Base-by-base conservation (phyloP, 139 green algal genomes). In the Micractinium sp. region DNA sequence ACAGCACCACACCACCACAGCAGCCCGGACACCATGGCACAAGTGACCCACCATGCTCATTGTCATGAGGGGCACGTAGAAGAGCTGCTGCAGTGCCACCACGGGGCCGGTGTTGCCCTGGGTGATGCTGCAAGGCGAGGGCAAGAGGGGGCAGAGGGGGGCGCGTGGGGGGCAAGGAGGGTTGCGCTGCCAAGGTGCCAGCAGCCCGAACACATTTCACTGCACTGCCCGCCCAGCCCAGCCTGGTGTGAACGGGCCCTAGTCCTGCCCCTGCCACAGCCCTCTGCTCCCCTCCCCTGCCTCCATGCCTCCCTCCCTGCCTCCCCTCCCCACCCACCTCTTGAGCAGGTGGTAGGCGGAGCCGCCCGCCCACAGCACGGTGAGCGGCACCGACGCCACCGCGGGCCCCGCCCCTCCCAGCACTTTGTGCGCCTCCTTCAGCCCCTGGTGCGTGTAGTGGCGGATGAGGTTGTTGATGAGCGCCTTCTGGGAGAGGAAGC, bases 401-500 rank as follows among this genome's bases (percentile, higher is more conserved):
- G 94, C 95, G 53, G 95, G 96, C 0, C 96, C 96, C 0, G 95
- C 93, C 53, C 95, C 96, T 29, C 94, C 95, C 60, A 98, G 92
- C 39, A 98, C 91, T 90, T 97, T 97, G 89, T 96, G 93, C 13
- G 93, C 91, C 83, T 97, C 93, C 47, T 92, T 93, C 16, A 97
- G 90, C 13, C 73, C 92, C 23, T 94, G 90, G 75, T 91, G 90
- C 23, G 81, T 90, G 94, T 98, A 98, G 91, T 98, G 95, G 7
- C 96, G 92, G 7, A 73, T 83, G 23, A 98, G 90, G 76, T 92
- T 91, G 66, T 86, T 89, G 2, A 88, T 33, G 35, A 95, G 89
- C 20, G 93, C 93, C 39, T 82, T 86, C 36, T 93, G 90, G 35
- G 71, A 88, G 9, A 93, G 87, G 87, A 95, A 90, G 87, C 89